phyloP scores from a whole-genome alignment of 2,329 filamentous ascomycete genomes.

The Cercospora berteroae region DNA sequence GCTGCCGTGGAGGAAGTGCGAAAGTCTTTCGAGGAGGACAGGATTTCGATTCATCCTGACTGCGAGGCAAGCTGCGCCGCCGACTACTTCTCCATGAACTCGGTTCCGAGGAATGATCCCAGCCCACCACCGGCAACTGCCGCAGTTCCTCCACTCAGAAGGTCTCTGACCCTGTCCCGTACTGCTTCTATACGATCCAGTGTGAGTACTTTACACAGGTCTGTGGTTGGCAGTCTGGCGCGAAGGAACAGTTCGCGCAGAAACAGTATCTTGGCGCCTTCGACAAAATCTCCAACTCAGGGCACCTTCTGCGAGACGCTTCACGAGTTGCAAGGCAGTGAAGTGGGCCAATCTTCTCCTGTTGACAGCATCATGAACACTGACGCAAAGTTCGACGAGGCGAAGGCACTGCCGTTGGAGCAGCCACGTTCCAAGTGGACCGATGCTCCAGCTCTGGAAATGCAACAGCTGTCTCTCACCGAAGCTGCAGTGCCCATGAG shows the following conservation, averaged over 20 bases:
- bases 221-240: constrained; percentile 32
- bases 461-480: constrained; percentile 17
- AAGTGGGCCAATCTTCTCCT: constrained; percentile 14
- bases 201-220: constrained; percentile 33
- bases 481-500: neutral
- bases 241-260: constrained; percentile 24
- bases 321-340: constrained; percentile 42
- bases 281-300: constrained; percentile 33
- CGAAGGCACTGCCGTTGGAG: neutral
- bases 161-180: constrained; percentile 30
- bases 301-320: constrained; percentile 40
- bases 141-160: constrained; percentile 21
- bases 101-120: constrained; percentile 24
- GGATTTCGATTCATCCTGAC: constrained; percentile 45
- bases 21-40: constrained; percentile 23
- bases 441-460: constrained; percentile 19
- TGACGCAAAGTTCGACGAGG: neutral
- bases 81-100: constrained; percentile 36
- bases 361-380: constrained; percentile 2
- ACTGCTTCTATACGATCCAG: constrained; percentile 40
- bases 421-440: neutral
- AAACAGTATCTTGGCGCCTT: constrained; percentile 10
- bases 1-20: constrained; percentile 17
- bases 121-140: constrained; percentile 23
- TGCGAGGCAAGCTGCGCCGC: constrained; percentile 45